Evolutionary conservation across 2,329 filamentous ascomycete species (phyloP), one percentile per base, ranked within the genome.

Genomic region (Cordyceps tenuipes): DNA sequence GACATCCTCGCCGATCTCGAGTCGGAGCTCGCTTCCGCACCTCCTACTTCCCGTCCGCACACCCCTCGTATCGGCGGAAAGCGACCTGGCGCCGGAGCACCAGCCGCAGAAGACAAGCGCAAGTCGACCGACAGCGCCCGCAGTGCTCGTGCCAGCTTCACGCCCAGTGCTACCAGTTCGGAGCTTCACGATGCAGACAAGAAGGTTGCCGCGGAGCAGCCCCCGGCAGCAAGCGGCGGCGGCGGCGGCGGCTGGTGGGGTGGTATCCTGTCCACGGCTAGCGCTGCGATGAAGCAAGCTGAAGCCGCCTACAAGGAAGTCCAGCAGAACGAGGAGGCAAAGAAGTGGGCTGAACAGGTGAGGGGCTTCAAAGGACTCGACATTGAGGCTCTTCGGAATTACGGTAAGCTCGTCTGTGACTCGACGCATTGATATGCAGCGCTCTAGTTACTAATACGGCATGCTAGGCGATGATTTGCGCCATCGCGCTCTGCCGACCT

Each of bases 281-380:
- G 57, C 39, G 57, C 57, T 54, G 90, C 88, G 29, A 86, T 95
- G 75, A 96, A 95, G 78, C 90, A 93, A 72, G 93, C 94, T 51
- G 92, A 97, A 75, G 90, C 88, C 8, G 88, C 92, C 0, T 92
- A 96, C 64, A 96, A 93, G 72, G 91, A 97, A 73, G 92, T 99
- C 52, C 90, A 96, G 72, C 88, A 94, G 71, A 97, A 96, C 68
- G 91, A 97, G 70, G 94, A 99, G 73, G 94, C 93, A 56, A 92
- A 93, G 77, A 89, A 90, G 72, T 99, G 93, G 91, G 90, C 92
- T 1, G 90, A 96, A 57, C 93, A 97, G 72, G 89, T 97, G 59
- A 87, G 87, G 69, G 92, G 91, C 62, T 66, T 75, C 21, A 67
- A 67, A 29, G 63, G 63, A 54, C 67, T 75, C 44, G 96, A 96